Percentiles rank a stretch among this genome's conserved stretches.
Evolutionary conservation across 2,329 filamentous ascomycete species (phyloP).

Genomic region (Colletotrichum salicis): DNA sequence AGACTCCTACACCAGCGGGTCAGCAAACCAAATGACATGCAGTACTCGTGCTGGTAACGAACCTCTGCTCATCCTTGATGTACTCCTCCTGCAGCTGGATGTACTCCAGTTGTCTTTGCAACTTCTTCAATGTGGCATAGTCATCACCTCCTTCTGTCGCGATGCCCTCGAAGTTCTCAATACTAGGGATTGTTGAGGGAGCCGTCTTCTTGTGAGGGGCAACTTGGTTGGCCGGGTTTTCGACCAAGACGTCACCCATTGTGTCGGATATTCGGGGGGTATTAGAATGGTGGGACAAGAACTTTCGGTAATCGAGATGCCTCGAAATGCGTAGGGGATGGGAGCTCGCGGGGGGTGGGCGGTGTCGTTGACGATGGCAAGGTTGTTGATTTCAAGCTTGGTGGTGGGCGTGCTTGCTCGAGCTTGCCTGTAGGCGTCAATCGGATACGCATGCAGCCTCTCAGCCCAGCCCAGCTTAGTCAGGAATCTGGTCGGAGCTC

Average conservation of each 20-base stretch:
- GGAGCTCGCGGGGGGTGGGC: neutral
- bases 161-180: constrained; percentile 89
- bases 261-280: constrained; percentile 41
- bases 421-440: constrained; percentile 37
- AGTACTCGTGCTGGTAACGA: constrained; percentile 37
- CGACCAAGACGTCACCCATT: constrained; percentile 90
- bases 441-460: constrained; percentile 37
- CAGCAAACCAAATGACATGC: constrained; percentile 12
- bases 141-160: constrained; percentile 86
- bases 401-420: constrained; percentile 1
- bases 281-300: neutral
- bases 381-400: constrained; percentile 17
- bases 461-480: constrained; percentile 35
- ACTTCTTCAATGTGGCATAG: constrained; percentile 94
- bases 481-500: constrained; percentile 5
- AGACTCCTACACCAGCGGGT: constrained; percentile 71
- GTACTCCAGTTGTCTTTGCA: constrained; percentile 95
- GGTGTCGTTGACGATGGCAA: constrained; percentile 21
- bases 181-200: constrained; percentile 84
- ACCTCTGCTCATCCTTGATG: constrained; percentile 99
- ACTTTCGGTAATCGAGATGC: neutral
- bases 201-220: constrained; percentile 84
- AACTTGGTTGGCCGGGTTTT: constrained; percentile 79
- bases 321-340: neutral
- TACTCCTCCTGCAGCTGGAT: constrained; percentile 99